These are phyloP conservation scores for Mycena belliarum DNA, from an alignment of 768 basidiomycete genomes.

Conservation along the genomic window DNA sequence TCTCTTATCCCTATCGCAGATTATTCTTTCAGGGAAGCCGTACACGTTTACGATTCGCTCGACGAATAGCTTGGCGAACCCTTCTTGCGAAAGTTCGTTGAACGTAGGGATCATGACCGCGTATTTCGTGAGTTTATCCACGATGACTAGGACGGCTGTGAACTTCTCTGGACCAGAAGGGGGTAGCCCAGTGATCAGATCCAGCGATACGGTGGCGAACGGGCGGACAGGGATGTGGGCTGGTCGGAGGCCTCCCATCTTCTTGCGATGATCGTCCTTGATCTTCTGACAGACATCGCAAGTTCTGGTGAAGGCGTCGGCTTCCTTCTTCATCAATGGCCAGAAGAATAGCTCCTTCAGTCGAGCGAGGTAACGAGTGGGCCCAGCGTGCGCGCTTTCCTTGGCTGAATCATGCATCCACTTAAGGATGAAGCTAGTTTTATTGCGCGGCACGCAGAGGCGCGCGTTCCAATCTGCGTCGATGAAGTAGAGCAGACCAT, in stretches of 20 bases:
- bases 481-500: conserved; percentile 8
- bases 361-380: neutral
- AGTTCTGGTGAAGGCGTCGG: neutral
- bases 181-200: neutral
- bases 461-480: conserved; percentile 6
- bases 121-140: conserved; percentile 28
- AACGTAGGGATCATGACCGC: no score
- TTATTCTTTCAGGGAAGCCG: neutral
- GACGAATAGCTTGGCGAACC: conserved; percentile 2
- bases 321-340: neutral
- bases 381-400: neutral
- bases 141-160: conserved; percentile 17
- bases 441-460: conserved; percentile 11
- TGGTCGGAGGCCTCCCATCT: conserved; percentile 1
- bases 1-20: conserved; percentile 7
- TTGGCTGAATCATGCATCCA: neutral
- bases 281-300: conserved; percentile 12
- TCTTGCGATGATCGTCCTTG: neutral
- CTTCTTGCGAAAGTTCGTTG: conserved; percentile 23
- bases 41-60: neutral
- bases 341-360: neutral
- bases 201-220: neutral
- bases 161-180: no score
- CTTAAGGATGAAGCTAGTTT: conserved; percentile 4
- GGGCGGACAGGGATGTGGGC: neutral